Percentiles rank a stretch among this genome's conserved stretches.
phyloP scores from a whole-genome alignment of 2,329 filamentous ascomycete genomes.

The Berkeleyomyces basicola region DNA sequence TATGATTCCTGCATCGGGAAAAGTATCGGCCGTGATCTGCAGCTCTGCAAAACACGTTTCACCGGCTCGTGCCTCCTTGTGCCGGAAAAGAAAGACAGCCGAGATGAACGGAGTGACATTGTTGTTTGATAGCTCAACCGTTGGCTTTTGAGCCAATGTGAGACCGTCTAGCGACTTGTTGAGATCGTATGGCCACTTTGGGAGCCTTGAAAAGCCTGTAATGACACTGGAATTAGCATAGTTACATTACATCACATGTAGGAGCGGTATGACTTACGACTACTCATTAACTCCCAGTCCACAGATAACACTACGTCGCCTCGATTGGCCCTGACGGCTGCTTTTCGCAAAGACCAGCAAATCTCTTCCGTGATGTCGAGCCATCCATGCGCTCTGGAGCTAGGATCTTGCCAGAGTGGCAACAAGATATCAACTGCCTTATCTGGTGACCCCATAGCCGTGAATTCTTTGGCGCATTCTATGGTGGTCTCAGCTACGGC shows the following conservation, averaged over 20 bases:
- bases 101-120: constrained; percentile 36
- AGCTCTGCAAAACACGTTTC: constrained; percentile 42
- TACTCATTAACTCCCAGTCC: constrained; percentile 48
- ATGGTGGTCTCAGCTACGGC: constrained; percentile 39
- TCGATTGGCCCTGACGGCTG: constrained; percentile 34
- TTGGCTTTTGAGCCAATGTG: constrained; percentile 27
- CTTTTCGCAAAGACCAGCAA: constrained; percentile 42
- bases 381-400: constrained; percentile 44
- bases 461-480: constrained; percentile 40
- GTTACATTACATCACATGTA: neutral
- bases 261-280: constrained; percentile 27
- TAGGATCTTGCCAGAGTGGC: constrained; percentile 40
- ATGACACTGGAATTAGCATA: neutral
- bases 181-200: constrained; percentile 46
- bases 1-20: constrained; percentile 34
- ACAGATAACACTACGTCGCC: constrained; percentile 41
- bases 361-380: constrained; percentile 41
- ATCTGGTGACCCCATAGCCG: constrained; percentile 33
- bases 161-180: constrained; percentile 37
- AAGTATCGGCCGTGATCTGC: constrained; percentile 38
- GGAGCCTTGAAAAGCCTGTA: constrained; percentile 35
- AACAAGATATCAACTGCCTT: constrained; percentile 36
- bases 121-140: constrained; percentile 34
- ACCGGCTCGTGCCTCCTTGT: constrained; percentile 43
- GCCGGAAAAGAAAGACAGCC: constrained; percentile 40